A percentile compares a stretch with the other conserved stretches of the same genome.
Evolutionary conservation across 1,284 basidiomycete species (phyloP).

Genomic region (Cryptococcus depauperatus): DNA sequence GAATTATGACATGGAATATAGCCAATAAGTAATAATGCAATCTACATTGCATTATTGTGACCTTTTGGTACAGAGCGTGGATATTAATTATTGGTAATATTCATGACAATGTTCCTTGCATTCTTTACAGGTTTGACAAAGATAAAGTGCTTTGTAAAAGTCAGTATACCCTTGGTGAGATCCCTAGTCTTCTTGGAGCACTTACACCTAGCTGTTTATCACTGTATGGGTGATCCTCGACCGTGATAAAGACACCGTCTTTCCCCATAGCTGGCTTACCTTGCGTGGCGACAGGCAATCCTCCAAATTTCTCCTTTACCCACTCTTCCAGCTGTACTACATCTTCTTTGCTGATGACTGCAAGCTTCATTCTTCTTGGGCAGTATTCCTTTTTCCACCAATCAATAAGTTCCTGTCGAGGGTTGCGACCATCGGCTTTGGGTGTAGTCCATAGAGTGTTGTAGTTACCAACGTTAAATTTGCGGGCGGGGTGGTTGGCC

Average conservation of each 20-base stretch:
- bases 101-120: conserved; percentile 76
- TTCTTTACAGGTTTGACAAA: conserved; percentile 86
- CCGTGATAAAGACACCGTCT: conserved; percentile 46
- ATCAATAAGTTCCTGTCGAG: conserved; percentile 79
- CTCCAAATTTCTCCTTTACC: conserved; percentile 40
- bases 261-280: conserved; percentile 25
- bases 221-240: conserved; percentile 70
- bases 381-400: conserved; percentile 95
- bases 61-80: too few relatives aligned
- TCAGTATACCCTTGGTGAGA: too few relatives aligned
- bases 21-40: too few relatives aligned
- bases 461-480: conserved; percentile 86
- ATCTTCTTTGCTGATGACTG: conserved; percentile 77
- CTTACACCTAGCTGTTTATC: conserved; percentile 62
- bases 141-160: conserved; percentile 55
- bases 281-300: conserved; percentile 37
- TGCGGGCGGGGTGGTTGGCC: conserved; percentile 76
- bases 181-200: conserved; percentile 46
- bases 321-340: conserved; percentile 40
- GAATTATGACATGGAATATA: too few relatives aligned
- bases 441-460: conserved; percentile 65
- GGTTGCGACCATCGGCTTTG: conserved; percentile 62
- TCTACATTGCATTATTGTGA: too few relatives aligned
- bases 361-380: conserved; percentile 86
- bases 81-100: conserved; percentile 83